Conservation (phyloP, 179 eudicot species). For the Nepenthes alata region DNA sequence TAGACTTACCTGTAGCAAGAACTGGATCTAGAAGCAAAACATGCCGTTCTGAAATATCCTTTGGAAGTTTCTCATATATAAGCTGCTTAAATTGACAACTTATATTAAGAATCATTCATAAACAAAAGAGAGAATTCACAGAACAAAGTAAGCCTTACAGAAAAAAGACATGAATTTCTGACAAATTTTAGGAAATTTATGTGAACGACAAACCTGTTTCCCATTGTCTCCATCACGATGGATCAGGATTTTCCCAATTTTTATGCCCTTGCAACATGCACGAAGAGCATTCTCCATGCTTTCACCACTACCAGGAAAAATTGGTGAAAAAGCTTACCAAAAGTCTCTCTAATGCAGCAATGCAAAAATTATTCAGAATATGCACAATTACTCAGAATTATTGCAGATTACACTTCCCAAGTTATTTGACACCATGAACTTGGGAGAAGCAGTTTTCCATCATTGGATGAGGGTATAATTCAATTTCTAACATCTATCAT, state of each 20-base stretch:
- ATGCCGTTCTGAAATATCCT: conserved; percentile 82
- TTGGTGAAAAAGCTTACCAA: not conserved
- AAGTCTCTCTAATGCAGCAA: too few relatives aligned
- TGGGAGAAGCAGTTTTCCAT: too few relatives aligned
- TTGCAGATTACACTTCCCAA: too few relatives aligned
- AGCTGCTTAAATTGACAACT: conserved; percentile 38
- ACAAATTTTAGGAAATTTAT: not conserved
- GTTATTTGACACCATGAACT: too few relatives aligned
- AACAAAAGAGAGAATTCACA: not conserved
- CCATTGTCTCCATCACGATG: conserved; percentile 98
- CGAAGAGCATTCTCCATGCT: conserved; percentile 99
- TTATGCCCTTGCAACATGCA: conserved; percentile 98
- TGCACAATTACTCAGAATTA: too few relatives aligned
- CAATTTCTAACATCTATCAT: too few relatives aligned
- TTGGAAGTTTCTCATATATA: conserved; percentile 90
- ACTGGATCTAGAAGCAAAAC: conserved; percentile 96
- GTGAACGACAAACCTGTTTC: conserved; percentile 49
- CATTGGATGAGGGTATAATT: too few relatives aligned
- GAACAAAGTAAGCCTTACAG: not conserved
- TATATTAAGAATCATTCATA: not conserved
- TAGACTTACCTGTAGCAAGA: conserved; percentile 83
- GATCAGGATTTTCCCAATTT: conserved; percentile 92
- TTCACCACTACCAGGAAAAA: conserved; percentile 57
- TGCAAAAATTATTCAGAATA: too few relatives aligned
- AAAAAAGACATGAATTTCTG: not conserved